A percentile compares a stretch with the other conserved stretches of the same genome.
phyloP scores from a whole-genome alignment of 148 eudicot species.

The Oxyria digyna region DNA sequence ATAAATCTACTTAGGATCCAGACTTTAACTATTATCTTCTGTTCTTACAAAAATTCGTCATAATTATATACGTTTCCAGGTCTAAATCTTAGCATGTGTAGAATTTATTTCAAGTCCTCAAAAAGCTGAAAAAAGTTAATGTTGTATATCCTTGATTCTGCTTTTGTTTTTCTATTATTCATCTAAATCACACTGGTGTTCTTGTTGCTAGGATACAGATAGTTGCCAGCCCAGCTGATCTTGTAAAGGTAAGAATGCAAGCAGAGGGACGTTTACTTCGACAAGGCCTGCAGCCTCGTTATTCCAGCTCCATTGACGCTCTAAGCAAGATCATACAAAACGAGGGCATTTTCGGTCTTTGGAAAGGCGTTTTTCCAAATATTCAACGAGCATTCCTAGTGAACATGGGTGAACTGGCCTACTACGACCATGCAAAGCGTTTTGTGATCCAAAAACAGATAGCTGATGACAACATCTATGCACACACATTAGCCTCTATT shows the following conservation, averaged over 20 bases:
- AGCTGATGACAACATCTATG: conserved; percentile 65
- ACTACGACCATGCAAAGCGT: conserved; percentile 78
- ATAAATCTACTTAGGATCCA: too few relatives aligned
- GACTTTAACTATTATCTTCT: not conserved
- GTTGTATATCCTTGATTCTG: too few relatives aligned
- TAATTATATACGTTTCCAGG: not conserved
- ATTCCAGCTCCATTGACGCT: conserved; percentile 56
- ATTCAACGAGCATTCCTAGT: conserved; percentile 81
- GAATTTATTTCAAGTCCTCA: not conserved
- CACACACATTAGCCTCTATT: conserved; percentile 68
- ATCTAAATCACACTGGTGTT: not conserved
- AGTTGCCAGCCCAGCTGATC: conserved; percentile 90
- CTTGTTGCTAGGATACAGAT: conserved; percentile 38
- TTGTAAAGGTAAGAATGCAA: conserved; percentile 88
- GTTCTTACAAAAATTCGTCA: not conserved
- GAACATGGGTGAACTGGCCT: conserved; percentile 91
- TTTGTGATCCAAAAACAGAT: conserved; percentile 42
- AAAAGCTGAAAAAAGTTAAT: not conserved
- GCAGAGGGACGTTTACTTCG: conserved; percentile 53
- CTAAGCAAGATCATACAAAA: conserved; percentile 38
- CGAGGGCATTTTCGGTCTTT: conserved; percentile 64
- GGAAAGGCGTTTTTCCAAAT: conserved; percentile 77
- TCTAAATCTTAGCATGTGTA: not conserved
- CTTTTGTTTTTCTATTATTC: not conserved
- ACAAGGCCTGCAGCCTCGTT: conserved; percentile 60